These are phyloP conservation scores for Arachis monticola DNA, from an alignment of 331 rosid genomes.

Conservation along the genomic window DNA sequence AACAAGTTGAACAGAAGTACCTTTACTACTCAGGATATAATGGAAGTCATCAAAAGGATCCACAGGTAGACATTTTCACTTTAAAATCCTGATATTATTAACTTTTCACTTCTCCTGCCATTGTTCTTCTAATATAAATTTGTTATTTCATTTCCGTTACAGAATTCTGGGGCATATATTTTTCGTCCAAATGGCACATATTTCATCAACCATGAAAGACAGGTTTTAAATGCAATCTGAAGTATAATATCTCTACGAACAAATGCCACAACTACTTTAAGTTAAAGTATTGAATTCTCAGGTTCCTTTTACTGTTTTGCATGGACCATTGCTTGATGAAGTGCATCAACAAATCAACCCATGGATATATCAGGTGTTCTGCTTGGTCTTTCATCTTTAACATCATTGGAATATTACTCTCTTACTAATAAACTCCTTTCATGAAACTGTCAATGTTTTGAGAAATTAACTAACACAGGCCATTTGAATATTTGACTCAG, in stretches of 20 bases:
- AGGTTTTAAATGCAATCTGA: constrained; percentile 57
- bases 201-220: constrained; percentile 50
- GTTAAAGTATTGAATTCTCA: constrained; percentile 39
- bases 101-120: constrained; percentile 42
- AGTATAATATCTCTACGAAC: constrained; percentile 25
- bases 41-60: constrained; percentile 55
- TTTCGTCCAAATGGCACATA: constrained; percentile 78
- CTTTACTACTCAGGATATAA: constrained; percentile 71
- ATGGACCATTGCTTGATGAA: constrained; percentile 77
- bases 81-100: constrained; percentile 20
- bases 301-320: constrained; percentile 64
- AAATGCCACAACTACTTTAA: constrained; percentile 11
- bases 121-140: constrained; percentile 25
- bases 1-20: constrained; percentile 63
- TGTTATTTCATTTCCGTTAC: constrained; percentile 53
- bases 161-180: constrained; percentile 71
- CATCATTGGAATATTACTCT: constrained; percentile 29
- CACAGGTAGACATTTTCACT: constrained; percentile 45
- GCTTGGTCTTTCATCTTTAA: constrained; percentile 33
- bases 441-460: constrained; percentile 27
- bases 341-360: constrained; percentile 75
- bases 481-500: constrained; percentile 6
- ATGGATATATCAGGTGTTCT: constrained; percentile 80
- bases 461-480: constrained; percentile 19
- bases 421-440: constrained; percentile 13